Evolutionary conservation across 306 rosid species (phyloP).

Genomic region (Trichosanthes cucumerina): DNA sequence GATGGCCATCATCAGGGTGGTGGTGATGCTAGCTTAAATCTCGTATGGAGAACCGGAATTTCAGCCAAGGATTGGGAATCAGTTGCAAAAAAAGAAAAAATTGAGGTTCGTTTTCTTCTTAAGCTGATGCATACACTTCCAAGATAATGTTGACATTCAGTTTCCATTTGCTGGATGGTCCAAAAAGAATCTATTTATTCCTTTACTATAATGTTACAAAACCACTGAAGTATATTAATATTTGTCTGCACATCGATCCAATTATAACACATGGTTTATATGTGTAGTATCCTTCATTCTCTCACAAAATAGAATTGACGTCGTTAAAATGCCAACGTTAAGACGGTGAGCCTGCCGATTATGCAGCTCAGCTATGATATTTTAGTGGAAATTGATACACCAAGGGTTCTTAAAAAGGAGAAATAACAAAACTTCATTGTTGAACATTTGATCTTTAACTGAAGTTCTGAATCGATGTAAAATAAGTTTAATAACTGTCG

Average conservation of each 20-base stretch:
- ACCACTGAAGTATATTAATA: not conserved
- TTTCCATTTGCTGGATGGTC: not conserved
- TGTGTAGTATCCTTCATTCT: not conserved
- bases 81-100: slow-evolving; percentile 88
- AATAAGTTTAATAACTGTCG: not conserved
- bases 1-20: slow-evolving; percentile 35
- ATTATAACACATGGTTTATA: not conserved
- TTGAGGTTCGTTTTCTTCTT: slow-evolving; percentile 47
- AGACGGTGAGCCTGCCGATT: not conserved
- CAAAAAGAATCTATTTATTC: not conserved
- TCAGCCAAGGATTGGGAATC: slow-evolving; percentile 98
- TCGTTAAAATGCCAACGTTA: not conserved
- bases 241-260: not conserved
- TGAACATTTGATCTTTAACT: not conserved
- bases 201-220: not conserved
- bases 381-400: not conserved
- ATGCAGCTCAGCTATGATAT: not conserved
- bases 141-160: not conserved
- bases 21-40: slow-evolving; percentile 28
- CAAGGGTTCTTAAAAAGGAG: not conserved
- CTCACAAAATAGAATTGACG: not conserved
- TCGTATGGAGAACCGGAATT: slow-evolving; percentile 92
- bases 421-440: not conserved
- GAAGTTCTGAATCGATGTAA: not conserved
- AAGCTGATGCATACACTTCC: not conserved